phyloP scores from a whole-genome alignment of 257 asterid species.

The Cordia subcordata region DNA sequence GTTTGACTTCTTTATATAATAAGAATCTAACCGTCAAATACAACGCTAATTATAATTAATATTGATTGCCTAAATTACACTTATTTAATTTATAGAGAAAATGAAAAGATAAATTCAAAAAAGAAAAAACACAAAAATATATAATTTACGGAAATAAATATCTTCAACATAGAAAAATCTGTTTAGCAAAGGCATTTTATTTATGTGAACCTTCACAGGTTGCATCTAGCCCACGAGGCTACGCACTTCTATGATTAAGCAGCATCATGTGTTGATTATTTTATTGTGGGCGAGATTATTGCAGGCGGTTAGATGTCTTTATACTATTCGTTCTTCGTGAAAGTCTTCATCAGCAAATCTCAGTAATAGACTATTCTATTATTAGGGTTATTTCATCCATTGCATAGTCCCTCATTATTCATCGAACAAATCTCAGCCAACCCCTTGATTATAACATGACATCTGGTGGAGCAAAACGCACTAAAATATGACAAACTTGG shows the following conservation, averaged over 20 bases:
- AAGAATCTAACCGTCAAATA: too few relatives aligned
- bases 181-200: too few relatives aligned
- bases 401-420: not conserved
- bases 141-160: too few relatives aligned
- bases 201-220: not conserved
- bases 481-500: not conserved
- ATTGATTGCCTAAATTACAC: too few relatives aligned
- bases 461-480: conserved; percentile 12
- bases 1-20: too few relatives aligned
- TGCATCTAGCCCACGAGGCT: not conserved
- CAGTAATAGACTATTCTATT: not conserved
- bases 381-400: too few relatives aligned
- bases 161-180: too few relatives aligned
- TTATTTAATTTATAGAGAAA: too few relatives aligned
- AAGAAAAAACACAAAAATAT: too few relatives aligned
- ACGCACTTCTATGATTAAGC: not conserved
- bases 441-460: conserved; percentile 9
- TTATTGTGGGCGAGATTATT: not conserved
- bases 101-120: too few relatives aligned
- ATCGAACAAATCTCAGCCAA: conserved; percentile 12
- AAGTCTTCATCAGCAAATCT: not conserved
- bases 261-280: not conserved
- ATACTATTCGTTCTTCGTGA: not conserved
- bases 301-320: not conserved
- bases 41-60: too few relatives aligned